Percentiles rank a stretch among this genome's conserved stretches.
Conservation (phyloP, 1,139 yeast genomes). For the Blastobotrys capitulatus region DNA sequence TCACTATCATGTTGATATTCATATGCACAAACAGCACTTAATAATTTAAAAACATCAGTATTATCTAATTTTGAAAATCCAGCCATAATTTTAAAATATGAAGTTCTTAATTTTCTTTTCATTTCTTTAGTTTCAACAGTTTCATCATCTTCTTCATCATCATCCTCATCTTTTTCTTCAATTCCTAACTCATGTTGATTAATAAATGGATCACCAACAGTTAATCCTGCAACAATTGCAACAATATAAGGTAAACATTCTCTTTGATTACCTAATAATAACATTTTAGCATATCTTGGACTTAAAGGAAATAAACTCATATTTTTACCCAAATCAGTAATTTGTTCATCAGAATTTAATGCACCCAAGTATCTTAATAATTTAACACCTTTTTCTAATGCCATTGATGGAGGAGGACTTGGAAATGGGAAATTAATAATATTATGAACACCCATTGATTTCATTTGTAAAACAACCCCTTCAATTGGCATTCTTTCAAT, state of each 20-base stretch:
- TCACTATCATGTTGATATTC: slow-evolving; percentile 48
- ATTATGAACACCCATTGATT: slow-evolving; percentile 92
- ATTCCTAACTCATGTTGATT: slow-evolving; percentile 68
- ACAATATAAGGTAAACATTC: slow-evolving; percentile 81
- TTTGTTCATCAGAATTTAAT: slow-evolving; percentile 44
- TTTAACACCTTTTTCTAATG: slow-evolving; percentile 61
- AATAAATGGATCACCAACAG: slow-evolving; percentile 91
- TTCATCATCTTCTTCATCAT: slow-evolving; percentile 28
- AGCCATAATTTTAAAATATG: slow-evolving; percentile 52
- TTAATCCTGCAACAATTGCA: slow-evolving; percentile 85
- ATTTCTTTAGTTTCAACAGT: slow-evolving; percentile 37
- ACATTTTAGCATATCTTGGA: slow-evolving; percentile 88
- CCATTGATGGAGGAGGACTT: slow-evolving; percentile 71
- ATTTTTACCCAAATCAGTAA: slow-evolving; percentile 74
- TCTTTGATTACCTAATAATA: slow-evolving; percentile 81
- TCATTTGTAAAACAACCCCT: slow-evolving; percentile 90
- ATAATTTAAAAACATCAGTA: slow-evolving; percentile 68
- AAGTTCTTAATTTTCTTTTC: slow-evolving; percentile 42
- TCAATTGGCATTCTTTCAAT: slow-evolving; percentile 94
- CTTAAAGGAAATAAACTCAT: slow-evolving; percentile 92
- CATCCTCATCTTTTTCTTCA: slow-evolving; percentile 23
- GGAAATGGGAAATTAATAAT: slow-evolving; percentile 94
- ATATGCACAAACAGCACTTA: slow-evolving; percentile 84
- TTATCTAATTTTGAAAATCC: slow-evolving; percentile 64
- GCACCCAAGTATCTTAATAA: slow-evolving; percentile 77